phyloP scores from a whole-genome alignment of 169 alveolate species.

The Eimeria zaria region DNA sequence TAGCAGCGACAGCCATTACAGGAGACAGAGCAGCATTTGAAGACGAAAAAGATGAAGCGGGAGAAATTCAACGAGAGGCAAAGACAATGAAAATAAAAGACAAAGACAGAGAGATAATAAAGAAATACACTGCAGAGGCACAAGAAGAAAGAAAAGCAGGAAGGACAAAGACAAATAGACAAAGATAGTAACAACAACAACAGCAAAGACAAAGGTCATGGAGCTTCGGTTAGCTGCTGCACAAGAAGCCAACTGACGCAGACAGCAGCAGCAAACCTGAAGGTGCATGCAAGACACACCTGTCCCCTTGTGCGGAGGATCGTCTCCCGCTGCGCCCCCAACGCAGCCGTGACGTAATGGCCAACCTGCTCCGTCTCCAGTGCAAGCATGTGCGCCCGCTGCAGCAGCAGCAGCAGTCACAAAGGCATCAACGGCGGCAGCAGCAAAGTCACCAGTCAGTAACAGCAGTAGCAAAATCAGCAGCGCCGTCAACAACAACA shows the following conservation, averaged over 20 bases:
- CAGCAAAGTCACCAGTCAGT: too few species aligned
- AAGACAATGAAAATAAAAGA: not conserved
- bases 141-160: too few species aligned
- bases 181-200: too few species aligned
- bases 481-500: not conserved
- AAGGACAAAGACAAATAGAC: too few species aligned
- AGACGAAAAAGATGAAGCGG: not conserved
- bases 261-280: not conserved
- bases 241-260: not conserved
- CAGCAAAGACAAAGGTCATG: too few species aligned
- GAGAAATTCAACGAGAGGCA: not conserved
- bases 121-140: too few species aligned
- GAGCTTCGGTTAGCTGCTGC: not conserved
- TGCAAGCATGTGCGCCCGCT: constrained; percentile 24
- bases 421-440: not conserved
- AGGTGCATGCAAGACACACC: not conserved
- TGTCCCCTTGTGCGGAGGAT: not conserved
- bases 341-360: not conserved
- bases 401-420: constrained; percentile 23
- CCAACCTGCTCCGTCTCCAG: constrained; percentile 31
- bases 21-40: not conserved
- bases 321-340: constrained; percentile 42
- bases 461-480: not conserved
- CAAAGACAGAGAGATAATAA: too few species aligned
- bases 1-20: not conserved